Conservation (phyloP, 2,329 filamentous ascomycete genomes). For the Cyanodermella asteris region DNA sequence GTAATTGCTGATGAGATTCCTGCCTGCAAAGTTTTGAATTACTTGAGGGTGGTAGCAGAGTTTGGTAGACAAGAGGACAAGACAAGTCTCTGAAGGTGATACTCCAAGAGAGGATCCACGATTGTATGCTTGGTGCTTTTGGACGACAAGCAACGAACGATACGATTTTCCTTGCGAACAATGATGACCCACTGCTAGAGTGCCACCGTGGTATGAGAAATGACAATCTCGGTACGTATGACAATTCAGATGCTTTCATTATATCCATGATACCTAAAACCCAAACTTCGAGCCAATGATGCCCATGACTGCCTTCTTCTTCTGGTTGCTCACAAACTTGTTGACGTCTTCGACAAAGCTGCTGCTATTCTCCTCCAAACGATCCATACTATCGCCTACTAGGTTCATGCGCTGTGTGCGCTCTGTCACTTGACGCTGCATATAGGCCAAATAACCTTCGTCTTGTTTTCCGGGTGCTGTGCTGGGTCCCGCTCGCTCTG, state of each 20-base stretch:
- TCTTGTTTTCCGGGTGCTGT: slow-evolving; percentile 24
- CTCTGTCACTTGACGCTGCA: slow-evolving; percentile 72
- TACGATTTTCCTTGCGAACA: neutral
- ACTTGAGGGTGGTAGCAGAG: too few relatives aligned
- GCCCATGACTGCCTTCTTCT: slow-evolving; percentile 61
- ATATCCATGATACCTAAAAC: slow-evolving; percentile 10
- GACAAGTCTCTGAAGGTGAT: too few relatives aligned
- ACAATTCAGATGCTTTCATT: too few relatives aligned
- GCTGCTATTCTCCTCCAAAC: slow-evolving; percentile 55
- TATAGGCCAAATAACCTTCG: slow-evolving; percentile 51
- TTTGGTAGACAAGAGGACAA: too few relatives aligned
- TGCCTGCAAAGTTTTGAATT: too few relatives aligned
- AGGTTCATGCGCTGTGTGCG: slow-evolving; percentile 69
- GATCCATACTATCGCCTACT: slow-evolving; percentile 68
- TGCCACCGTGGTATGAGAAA: too few relatives aligned
- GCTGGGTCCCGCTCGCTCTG: slow-evolving; percentile 11
- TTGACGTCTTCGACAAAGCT: slow-evolving; percentile 74
- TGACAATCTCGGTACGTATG: too few relatives aligned
- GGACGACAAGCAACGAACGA: too few relatives aligned
- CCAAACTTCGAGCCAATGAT: slow-evolving; percentile 27
- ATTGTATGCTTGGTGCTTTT: too few relatives aligned
- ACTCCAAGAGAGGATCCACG: too few relatives aligned
- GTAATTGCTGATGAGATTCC: too few relatives aligned
- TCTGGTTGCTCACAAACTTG: slow-evolving; percentile 73
- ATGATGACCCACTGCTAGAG: neutral